Evolutionary conservation across 208 protist species (phyloP).

Genomic region (Acanthamoeba rhysodes): DNA sequence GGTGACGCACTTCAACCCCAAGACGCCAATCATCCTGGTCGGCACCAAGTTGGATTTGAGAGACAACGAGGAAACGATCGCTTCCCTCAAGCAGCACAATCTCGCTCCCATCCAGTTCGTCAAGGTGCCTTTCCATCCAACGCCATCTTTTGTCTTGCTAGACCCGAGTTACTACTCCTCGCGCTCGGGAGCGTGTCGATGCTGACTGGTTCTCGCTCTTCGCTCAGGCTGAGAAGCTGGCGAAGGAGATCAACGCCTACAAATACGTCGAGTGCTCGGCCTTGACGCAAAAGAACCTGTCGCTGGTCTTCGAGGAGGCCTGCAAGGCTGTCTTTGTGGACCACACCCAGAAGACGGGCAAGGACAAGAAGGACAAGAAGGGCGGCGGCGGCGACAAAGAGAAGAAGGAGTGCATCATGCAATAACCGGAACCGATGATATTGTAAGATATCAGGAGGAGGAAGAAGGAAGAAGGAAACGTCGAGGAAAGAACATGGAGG

Average conservation of each 20-base stretch:
- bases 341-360: slow-evolving; percentile 61
- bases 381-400: slow-evolving; percentile 58
- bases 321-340: slow-evolving; percentile 63
- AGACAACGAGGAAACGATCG: slow-evolving; percentile 72
- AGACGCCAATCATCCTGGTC: slow-evolving; percentile 84
- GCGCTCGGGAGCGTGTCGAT: neutral
- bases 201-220: slow-evolving; percentile 64
- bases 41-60: slow-evolving; percentile 84
- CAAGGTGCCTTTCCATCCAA: slow-evolving; percentile 73
- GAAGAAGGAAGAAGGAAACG: neutral
- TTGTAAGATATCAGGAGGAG: neutral
- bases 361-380: slow-evolving; percentile 77
- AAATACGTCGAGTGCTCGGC: slow-evolving; percentile 95
- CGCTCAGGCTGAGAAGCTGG: slow-evolving; percentile 78
- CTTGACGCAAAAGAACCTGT: slow-evolving; percentile 92
- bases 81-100: slow-evolving; percentile 57
- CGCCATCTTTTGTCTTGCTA: neutral
- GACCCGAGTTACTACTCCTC: slow-evolving; percentile 11
- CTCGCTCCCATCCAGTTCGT: slow-evolving; percentile 76
- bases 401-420: slow-evolving; percentile 74
- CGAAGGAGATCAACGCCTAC: slow-evolving; percentile 90
- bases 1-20: slow-evolving; percentile 74
- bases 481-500: neutral
- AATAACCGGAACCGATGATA: neutral
- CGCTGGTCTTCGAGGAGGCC: slow-evolving; percentile 92